Evolutionary conservation across 2,329 filamentous ascomycete genomes (phyloP).

Genomic region (Paecilomyces dactylethromorphus): DNA sequence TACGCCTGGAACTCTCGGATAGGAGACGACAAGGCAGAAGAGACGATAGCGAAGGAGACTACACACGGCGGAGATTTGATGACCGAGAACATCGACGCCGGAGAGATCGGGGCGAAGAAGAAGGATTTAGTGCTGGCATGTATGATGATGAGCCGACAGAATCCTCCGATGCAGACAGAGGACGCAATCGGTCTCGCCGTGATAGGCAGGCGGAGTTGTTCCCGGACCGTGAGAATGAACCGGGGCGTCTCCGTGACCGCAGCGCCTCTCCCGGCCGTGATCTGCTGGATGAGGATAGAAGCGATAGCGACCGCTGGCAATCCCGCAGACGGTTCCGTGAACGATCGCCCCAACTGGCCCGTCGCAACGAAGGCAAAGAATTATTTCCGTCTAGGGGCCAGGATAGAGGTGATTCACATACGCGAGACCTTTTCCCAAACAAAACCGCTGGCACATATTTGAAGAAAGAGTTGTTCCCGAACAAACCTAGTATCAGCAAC

Average conservation of each 20-base stretch:
- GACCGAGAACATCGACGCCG: slow-evolving; percentile 47
- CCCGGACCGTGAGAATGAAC: slow-evolving; percentile 24
- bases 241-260: slow-evolving; percentile 50
- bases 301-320: slow-evolving; percentile 28
- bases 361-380: slow-evolving; percentile 44
- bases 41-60: slow-evolving; percentile 35
- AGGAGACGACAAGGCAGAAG: slow-evolving; percentile 31
- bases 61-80: slow-evolving; percentile 52
- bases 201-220: slow-evolving; percentile 32
- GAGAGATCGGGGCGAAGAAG: slow-evolving; percentile 43
- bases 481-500: slow-evolving; percentile 31
- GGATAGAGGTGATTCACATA: slow-evolving; percentile 21
- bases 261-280: slow-evolving; percentile 56
- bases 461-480: slow-evolving; percentile 55
- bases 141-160: slow-evolving; percentile 63
- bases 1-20: slow-evolving; percentile 49
- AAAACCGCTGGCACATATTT: slow-evolving; percentile 36
- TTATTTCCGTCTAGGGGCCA: slow-evolving; percentile 48
- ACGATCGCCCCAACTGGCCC: slow-evolving; percentile 30
- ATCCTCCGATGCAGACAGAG: slow-evolving; percentile 21
- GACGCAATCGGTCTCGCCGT: slow-evolving; percentile 22
- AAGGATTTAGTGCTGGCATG: slow-evolving; percentile 67
- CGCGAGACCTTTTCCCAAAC: slow-evolving; percentile 44
- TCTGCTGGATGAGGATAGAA: slow-evolving; percentile 36
- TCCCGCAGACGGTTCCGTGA: slow-evolving; percentile 36